A percentile compares a stretch with the other conserved stretches of the same genome.
phyloP scores from a whole-genome alignment of 768 basidiomycete species.

The Russula vinacea region DNA sequence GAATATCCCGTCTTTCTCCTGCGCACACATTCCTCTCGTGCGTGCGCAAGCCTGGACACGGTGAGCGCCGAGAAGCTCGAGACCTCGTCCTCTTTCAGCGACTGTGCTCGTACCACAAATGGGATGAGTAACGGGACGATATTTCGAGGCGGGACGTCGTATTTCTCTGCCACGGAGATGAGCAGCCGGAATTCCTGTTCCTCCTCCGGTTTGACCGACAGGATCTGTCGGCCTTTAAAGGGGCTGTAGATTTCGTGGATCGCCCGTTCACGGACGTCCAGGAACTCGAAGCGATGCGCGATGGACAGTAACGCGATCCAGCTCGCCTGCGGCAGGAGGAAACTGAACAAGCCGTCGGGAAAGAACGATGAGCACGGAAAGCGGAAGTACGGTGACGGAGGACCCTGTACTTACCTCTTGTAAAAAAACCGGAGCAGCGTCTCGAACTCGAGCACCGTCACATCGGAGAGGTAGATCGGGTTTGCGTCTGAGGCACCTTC shows the following conservation, averaged over 20 bases:
- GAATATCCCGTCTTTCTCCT: background rate
- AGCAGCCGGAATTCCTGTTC: background rate
- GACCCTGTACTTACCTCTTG: slow-evolving; percentile 7
- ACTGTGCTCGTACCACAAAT: slow-evolving; percentile 3
- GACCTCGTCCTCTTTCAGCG: slow-evolving; percentile 18
- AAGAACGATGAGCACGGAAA: too few species aligned
- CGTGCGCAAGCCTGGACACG: slow-evolving; percentile 17
- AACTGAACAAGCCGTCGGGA: slow-evolving; percentile 10
- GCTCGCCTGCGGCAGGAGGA: slow-evolving; percentile 10
- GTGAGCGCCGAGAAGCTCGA: slow-evolving; percentile 13
- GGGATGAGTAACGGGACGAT: slow-evolving; percentile 9
- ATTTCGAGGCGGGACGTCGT: slow-evolving; percentile 7
- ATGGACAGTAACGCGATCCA: slow-evolving; percentile 23
- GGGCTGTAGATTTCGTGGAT: slow-evolving; percentile 13
- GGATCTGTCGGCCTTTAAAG: background rate
- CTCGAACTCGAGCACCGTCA: slow-evolving; percentile 26
- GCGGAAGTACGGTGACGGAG: too few species aligned
- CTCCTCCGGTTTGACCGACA: too few species aligned
- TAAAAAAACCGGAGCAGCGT: slow-evolving; percentile 23
- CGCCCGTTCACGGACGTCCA: slow-evolving; percentile 15
- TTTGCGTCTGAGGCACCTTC: slow-evolving; percentile 17
- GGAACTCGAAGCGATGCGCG: slow-evolving; percentile 21
- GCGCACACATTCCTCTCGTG: slow-evolving; percentile 17
- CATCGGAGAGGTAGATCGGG: slow-evolving; percentile 18
- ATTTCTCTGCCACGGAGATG: slow-evolving; percentile 16